A percentile compares a stretch with the other conserved stretches of the same genome.
Conservation (phyloP, 1,284 basidiomycete species). For the Rhodotorula mucilaginosa region DNA sequence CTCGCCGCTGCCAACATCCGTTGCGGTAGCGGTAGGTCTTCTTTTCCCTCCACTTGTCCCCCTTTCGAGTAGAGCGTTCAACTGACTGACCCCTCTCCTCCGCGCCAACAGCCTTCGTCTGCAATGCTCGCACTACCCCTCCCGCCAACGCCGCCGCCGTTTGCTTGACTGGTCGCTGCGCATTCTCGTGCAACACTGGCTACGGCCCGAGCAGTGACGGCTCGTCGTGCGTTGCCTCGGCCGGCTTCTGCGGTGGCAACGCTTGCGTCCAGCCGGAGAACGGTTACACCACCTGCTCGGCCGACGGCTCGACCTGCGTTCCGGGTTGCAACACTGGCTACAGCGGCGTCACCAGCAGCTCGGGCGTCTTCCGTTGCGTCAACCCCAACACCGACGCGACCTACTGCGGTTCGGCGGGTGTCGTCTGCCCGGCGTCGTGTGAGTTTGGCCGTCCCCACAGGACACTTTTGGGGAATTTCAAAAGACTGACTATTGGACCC, state of each 20-base stretch:
- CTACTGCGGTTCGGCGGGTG: slow-evolving; percentile 12
- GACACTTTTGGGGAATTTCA: no score
- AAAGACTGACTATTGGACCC: no score
- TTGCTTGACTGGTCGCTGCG: slow-evolving; percentile 18
- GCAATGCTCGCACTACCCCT: neutral
- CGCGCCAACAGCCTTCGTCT: no score
- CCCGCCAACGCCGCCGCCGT: slow-evolving; percentile 20
- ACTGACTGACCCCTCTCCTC: no score
- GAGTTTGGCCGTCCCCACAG: neutral
- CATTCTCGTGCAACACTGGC: slow-evolving; percentile 17
- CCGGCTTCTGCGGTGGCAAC: slow-evolving; percentile 10
- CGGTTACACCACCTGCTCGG: slow-evolving; percentile 19
- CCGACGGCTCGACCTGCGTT: slow-evolving; percentile 6
- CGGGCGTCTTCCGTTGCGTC: slow-evolving; percentile 4
- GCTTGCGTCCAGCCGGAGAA: slow-evolving; percentile 7
- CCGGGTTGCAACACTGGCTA: slow-evolving; percentile 19
- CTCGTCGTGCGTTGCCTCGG: slow-evolving; percentile 12
- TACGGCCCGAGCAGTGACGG: slow-evolving; percentile 21
- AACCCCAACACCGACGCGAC: slow-evolving; percentile 1
- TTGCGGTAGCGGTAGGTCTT: neutral
- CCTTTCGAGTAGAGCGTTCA: no score
- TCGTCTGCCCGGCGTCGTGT: neutral
- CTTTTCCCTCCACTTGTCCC: no score
- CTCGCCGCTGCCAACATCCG: neutral
- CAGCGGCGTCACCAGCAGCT: neutral